Conservation (phyloP, 2,329 filamentous ascomycete genomes). For the Dendrostoma leiphaemia region DNA sequence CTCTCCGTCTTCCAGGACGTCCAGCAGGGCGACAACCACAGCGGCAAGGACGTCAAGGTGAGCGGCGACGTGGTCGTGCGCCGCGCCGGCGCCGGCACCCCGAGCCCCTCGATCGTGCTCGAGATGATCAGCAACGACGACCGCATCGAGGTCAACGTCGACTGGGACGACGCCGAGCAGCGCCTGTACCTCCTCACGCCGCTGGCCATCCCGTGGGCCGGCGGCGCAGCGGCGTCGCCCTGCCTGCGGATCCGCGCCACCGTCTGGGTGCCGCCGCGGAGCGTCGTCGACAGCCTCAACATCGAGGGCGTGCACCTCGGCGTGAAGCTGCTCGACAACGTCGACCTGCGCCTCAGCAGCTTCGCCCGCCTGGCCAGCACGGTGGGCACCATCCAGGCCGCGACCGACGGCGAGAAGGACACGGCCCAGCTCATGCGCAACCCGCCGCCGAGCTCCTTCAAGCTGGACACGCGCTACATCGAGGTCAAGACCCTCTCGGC, state of each 20-base stretch:
- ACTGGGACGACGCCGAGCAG: constrained; percentile 35
- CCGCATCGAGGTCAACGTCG: constrained; percentile 32
- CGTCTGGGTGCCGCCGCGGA: constrained; percentile 42
- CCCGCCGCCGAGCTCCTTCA: constrained; percentile 34
- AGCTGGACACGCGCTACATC: constrained; percentile 41
- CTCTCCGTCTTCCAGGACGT: constrained; percentile 41
- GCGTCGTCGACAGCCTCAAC: constrained; percentile 35
- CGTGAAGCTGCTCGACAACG: constrained; percentile 37
- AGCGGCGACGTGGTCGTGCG: constrained; percentile 46
- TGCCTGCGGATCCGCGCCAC: constrained; percentile 49
- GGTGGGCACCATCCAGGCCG: constrained; percentile 37
- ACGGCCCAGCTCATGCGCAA: constrained; percentile 22
- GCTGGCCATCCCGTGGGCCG: constrained; percentile 23
- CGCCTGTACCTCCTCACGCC: constrained; percentile 39
- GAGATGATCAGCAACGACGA: constrained; percentile 46
- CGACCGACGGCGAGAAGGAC: constrained; percentile 28
- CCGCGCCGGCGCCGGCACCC: constrained; percentile 30
- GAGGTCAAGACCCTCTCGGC: constrained; percentile 42
- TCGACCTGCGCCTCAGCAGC: constrained; percentile 33
- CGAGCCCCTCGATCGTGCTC: constrained; percentile 38
- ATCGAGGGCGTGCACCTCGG: constrained; percentile 38
- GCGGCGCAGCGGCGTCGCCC: constrained; percentile 24
- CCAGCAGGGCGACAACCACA: constrained; percentile 21
- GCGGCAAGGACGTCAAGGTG: constrained; percentile 34
- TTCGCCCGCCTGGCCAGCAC: constrained; percentile 33